A percentile compares a stretch with the other conserved stretches of the same genome.
Evolutionary conservation across 108 stramenopile genomes (phyloP).

Genomic region (Nitzschia sp.): DNA sequence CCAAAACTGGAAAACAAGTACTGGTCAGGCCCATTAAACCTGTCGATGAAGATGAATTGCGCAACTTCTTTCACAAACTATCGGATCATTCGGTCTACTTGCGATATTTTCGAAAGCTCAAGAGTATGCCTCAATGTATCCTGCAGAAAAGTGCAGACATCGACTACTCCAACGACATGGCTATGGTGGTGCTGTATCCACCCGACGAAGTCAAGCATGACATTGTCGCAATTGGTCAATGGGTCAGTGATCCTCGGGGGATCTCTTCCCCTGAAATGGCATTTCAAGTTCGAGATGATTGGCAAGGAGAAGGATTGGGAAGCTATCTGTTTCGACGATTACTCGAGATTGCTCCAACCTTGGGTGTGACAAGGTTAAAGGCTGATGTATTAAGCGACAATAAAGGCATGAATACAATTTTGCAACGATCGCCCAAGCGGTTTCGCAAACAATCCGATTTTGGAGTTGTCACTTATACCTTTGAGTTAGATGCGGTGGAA

Average conservation of each 20-base stretch:
- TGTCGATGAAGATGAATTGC: slow-evolving; percentile 31
- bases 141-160: slow-evolving; percentile 38
- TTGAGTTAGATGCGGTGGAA: too few relatives aligned
- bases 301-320: slow-evolving; percentile 46
- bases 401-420: slow-evolving; percentile 30
- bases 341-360: slow-evolving; percentile 15
- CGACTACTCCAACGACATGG: slow-evolving; percentile 44
- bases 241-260: slow-evolving; percentile 34
- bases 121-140: slow-evolving; percentile 44
- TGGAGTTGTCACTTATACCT: slow-evolving; percentile 32
- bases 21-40: slow-evolving; percentile 36
- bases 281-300: slow-evolving; percentile 46
- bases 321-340: slow-evolving; percentile 30
- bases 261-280: slow-evolving; percentile 29
- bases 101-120: slow-evolving; percentile 37
- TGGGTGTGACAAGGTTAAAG: slow-evolving; percentile 20
- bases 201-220: slow-evolving; percentile 19
- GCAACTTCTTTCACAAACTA: slow-evolving; percentile 41
- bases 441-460: slow-evolving; percentile 33
- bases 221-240: slow-evolving; percentile 38
- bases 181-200: slow-evolving; percentile 33
- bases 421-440: slow-evolving; percentile 15
- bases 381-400: slow-evolving; percentile 40
- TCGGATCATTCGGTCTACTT: slow-evolving; percentile 39
- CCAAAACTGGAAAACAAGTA: slow-evolving; percentile 27